Evolutionary conservation across 306 rosid species (phyloP), one percentile per base, ranked within the genome.

Genomic region (Cicer cuneatum): DNA sequence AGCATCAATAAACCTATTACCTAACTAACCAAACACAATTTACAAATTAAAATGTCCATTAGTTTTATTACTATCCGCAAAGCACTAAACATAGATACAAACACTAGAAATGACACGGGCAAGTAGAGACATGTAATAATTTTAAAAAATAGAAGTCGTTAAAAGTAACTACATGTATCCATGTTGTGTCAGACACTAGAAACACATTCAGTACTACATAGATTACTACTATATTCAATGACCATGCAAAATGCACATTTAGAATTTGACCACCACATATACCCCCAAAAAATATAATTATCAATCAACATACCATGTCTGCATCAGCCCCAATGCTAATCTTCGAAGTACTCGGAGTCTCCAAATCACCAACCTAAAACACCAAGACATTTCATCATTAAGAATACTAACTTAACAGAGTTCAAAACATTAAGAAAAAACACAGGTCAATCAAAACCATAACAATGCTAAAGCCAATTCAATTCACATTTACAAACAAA

Each of bases 281-380:
- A 4, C 16, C 38, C 72, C 12, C 11, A 41, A 54, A 16, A 1
- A 4, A n/a, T n/a, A n/a, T n/a, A n/a, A n/a, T n/a, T n/a, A n/a
- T n/a, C n/a, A n/a, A n/a, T 73, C 51, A 75, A 15, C 59, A 35
- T 68, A 92, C 98, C 87, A 80, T 65, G 49, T 90, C 98, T 41
- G 84, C 87, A 75, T 90, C 97, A 5, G 74, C 92, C 13, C 92
- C 87, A 53, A 89, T 76, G 77, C 87, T 80, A 37, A 93, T 70
- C 7, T 85, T 70, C 0, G 93, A 89, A 48, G 95, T 89, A 40
- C 93, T 92, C 1, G 93, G 90, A 73, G 79, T 76, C 69, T 72
- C 90, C 54, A 83, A 82, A 6, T 80, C 89, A 72, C 85, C 91
- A 73, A 80, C 81, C 97, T 89, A 72, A 81, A 82, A 66, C 65